Conservation (phyloP, 768 basidiomycete species). For the Myochromella boudieri region DNA sequence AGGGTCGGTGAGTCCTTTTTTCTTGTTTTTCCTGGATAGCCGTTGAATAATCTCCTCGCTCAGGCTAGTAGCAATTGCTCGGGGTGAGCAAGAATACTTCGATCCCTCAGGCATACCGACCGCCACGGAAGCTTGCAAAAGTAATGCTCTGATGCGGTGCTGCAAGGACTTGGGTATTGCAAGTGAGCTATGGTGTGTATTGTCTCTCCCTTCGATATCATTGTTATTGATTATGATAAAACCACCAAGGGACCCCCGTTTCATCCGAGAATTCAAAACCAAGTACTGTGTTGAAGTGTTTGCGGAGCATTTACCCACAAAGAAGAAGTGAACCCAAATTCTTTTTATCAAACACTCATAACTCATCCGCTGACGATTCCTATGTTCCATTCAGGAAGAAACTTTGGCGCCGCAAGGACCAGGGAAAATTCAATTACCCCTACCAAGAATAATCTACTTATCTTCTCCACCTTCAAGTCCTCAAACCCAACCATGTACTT, state of each 20-base stretch:
- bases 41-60: background rate
- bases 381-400: constrained; percentile 83
- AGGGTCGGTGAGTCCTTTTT: constrained; percentile 67
- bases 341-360: background rate
- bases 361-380: constrained; percentile 7
- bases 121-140: constrained; percentile 93
- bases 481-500: too few species aligned
- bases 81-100: constrained; percentile 97
- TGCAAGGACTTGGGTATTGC: constrained; percentile 96
- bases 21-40: background rate
- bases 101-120: constrained; percentile 89
- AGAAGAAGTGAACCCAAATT: constrained; percentile 75
- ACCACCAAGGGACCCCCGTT: constrained; percentile 81
- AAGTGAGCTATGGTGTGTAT: constrained; percentile 85
- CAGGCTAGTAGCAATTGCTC: constrained; percentile 86
- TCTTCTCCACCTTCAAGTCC: background rate
- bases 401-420: constrained; percentile 87
- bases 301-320: constrained; percentile 78
- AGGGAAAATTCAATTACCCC: constrained; percentile 84
- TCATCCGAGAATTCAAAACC: constrained; percentile 90
- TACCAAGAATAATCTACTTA: constrained; percentile 61
- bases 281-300: constrained; percentile 84
- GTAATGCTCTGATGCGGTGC: constrained; percentile 96
- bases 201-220: too few species aligned
- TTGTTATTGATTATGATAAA: too few species aligned